Evolutionary conservation across 129 eudicot species (phyloP).

Genomic region (Helianthus tuberosus): DNA sequence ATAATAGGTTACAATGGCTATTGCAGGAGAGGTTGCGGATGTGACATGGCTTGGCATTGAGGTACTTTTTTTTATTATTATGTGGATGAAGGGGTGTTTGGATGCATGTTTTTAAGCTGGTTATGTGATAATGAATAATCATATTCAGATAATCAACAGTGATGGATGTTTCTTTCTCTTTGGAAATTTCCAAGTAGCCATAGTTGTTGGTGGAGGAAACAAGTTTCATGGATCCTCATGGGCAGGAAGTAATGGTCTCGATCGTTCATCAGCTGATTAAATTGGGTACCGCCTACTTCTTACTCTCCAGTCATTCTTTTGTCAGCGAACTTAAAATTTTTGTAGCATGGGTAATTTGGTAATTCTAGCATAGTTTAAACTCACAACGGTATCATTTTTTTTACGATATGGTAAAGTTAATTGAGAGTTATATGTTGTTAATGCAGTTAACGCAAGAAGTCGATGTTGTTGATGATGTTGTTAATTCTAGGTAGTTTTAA

Average conservation of each 20-base stretch:
- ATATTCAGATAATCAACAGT: too few relatives aligned
- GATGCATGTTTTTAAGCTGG: not conserved
- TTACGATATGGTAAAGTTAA: too few relatives aligned
- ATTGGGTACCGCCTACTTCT: constrained; percentile 57
- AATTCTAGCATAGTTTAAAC: too few relatives aligned
- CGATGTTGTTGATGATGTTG: too few relatives aligned
- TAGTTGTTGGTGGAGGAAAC: constrained; percentile 98
- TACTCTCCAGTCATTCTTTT: not conserved
- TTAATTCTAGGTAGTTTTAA: constrained; percentile 85
- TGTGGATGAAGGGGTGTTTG: not conserved
- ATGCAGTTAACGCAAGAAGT: constrained; percentile 89
- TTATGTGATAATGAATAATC: not conserved
- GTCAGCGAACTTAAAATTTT: too few relatives aligned
- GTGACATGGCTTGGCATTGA: constrained; percentile 95
- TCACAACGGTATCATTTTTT: too few relatives aligned
- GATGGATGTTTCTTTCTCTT: too few relatives aligned
- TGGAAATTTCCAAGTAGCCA: constrained; percentile 63
- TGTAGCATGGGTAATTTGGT: too few relatives aligned
- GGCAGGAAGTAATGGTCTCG: constrained; percentile 98
- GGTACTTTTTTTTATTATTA: constrained; percentile 44
- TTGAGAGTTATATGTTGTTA: not conserved
- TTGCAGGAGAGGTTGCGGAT: constrained; percentile 96
- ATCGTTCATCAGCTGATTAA: constrained; percentile 97
- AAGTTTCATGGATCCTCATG: constrained; percentile 95
- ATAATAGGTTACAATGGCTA: constrained; percentile 80